These are phyloP conservation scores for Theileria annulata DNA, from an alignment of 169 alveolate genomes.

Conservation along the genomic window DNA sequence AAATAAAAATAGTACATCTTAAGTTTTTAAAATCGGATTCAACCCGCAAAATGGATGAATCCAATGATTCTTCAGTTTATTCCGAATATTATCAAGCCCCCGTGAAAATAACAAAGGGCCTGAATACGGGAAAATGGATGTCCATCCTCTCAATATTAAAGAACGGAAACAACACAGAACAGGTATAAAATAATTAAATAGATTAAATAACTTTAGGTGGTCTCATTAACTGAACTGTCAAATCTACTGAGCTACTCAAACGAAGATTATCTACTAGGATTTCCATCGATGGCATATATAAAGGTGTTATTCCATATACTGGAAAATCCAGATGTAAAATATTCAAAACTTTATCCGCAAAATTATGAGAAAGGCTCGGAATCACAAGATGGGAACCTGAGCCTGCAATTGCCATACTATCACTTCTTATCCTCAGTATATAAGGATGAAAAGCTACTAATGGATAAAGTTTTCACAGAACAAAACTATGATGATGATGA, in stretches of 20 bases:
- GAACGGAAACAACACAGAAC: slow-evolving; percentile 38
- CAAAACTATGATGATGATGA: not conserved
- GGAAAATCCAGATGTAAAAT: slow-evolving; percentile 39
- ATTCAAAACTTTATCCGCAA: slow-evolving; percentile 15
- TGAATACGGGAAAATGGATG: slow-evolving; percentile 30
- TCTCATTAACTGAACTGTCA: slow-evolving; percentile 41
- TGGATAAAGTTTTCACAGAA: not conserved
- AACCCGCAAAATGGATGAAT: slow-evolving; percentile 1
- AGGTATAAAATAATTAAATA: slow-evolving; percentile 4
- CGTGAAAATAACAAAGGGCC: slow-evolving; percentile 5
- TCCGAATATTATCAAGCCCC: slow-evolving; percentile 15
- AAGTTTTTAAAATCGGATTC: not conserved
- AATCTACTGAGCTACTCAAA: slow-evolving; percentile 43
- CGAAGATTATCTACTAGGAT: slow-evolving; percentile 53
- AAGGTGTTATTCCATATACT: slow-evolving; percentile 49
- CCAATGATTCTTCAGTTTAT: slow-evolving; percentile 11
- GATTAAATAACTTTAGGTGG: not conserved
- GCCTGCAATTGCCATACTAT: slow-evolving; percentile 24
- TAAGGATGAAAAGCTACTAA: not conserved
- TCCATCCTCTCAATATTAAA: slow-evolving; percentile 28
- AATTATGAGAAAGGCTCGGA: not conserved
- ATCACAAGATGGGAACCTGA: not conserved
- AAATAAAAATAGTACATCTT: not conserved
- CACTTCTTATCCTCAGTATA: slow-evolving; percentile 20
- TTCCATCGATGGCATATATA: slow-evolving; percentile 49